Evolutionary conservation across 192 early-diverging fungal species (phyloP).

Genomic region (Diversispora eburnea): DNA sequence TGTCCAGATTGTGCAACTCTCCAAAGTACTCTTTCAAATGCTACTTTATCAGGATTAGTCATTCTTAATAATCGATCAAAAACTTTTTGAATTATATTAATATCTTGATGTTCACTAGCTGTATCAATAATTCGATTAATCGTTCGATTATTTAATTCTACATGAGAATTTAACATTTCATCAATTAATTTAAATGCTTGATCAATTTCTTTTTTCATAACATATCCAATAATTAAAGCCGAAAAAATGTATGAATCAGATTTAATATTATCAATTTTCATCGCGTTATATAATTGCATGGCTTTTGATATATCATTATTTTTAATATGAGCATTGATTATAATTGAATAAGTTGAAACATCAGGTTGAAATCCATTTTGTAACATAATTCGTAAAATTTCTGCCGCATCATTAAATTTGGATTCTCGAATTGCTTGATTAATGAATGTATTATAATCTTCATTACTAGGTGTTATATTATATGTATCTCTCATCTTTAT

Average conservation of each 20-base stretch:
- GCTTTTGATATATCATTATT: constrained; percentile 21
- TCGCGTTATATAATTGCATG: constrained; percentile 37
- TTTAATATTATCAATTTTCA: constrained; percentile 30
- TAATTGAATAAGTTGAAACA: constrained; percentile 36
- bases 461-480: not conserved
- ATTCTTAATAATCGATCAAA: not conserved
- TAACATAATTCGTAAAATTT: constrained; percentile 31
- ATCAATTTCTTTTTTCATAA: constrained; percentile 1
- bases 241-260: constrained; percentile 32
- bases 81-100: not conserved
- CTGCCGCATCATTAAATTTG: constrained; percentile 30
- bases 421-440: constrained; percentile 25
- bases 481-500: constrained; percentile 11
- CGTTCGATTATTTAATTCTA: constrained; percentile 27
- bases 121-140: constrained; percentile 27
- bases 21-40: constrained; percentile 17
- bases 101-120: not conserved
- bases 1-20: not conserved
- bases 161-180: constrained; percentile 25
- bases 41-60: not conserved
- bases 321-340: constrained; percentile 37
- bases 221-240: constrained; percentile 16
- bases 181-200: constrained; percentile 23
- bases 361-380: constrained; percentile 24
- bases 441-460: constrained; percentile 40